Evolutionary conservation across 352 stramenopile genomes (phyloP).

Genomic region (Pythium monospermum): DNA sequence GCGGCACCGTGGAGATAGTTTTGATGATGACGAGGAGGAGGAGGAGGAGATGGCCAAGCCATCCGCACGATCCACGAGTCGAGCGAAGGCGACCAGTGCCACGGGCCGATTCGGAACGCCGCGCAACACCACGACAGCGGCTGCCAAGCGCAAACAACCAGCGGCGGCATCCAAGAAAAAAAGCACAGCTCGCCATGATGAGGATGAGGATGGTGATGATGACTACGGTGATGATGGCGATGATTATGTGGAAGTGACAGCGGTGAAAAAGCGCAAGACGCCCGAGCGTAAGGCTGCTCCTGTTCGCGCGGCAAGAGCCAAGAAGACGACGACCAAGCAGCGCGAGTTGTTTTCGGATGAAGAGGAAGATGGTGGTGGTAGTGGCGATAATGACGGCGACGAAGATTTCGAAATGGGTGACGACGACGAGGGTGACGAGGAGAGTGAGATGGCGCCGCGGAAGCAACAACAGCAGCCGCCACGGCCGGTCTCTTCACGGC

Average conservation of each 20-base stretch:
- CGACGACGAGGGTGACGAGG: slow-evolving; percentile 33
- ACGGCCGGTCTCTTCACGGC: slow-evolving; percentile 10
- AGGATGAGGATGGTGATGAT: slow-evolving; percentile 17
- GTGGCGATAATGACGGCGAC: slow-evolving; percentile 50
- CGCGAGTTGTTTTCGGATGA: slow-evolving; percentile 39
- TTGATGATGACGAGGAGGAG: slow-evolving; percentile 17
- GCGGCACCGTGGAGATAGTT: slow-evolving; percentile 5
- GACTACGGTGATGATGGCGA: slow-evolving; percentile 4
- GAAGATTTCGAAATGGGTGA: slow-evolving; percentile 56
- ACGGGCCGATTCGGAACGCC: slow-evolving; percentile 21
- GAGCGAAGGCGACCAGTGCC: not conserved
- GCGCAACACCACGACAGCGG: not conserved
- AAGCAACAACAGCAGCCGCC: no score
- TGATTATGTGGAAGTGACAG: slow-evolving; percentile 1
- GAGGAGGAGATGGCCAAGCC: slow-evolving; percentile 19
- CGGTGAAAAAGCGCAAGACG: no score
- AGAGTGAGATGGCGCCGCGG: slow-evolving; percentile 35
- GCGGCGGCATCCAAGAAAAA: slow-evolving; percentile 7
- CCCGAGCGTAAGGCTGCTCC: no score
- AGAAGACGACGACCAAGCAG: slow-evolving; percentile 21
- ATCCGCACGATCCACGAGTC: not conserved
- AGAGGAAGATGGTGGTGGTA: no score
- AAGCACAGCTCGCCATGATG: not conserved
- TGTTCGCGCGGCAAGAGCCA: slow-evolving; percentile 24
- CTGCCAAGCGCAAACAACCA: not conserved